phyloP scores from a whole-genome alignment of 2,329 filamentous ascomycete species.

The Arthroderma uncinatum region DNA sequence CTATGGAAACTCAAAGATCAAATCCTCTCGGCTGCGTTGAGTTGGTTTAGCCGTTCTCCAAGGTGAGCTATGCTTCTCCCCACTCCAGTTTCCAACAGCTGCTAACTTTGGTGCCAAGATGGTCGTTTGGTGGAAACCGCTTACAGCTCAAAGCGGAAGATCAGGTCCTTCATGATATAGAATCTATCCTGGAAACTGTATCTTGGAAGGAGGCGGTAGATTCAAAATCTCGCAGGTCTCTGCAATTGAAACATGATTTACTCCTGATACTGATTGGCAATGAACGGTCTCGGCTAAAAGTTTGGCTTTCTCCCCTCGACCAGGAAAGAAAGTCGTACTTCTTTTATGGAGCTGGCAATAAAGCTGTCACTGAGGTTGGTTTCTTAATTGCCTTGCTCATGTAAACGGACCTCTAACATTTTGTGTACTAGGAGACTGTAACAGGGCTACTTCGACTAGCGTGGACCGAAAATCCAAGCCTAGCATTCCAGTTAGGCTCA shows the following conservation, averaged over 20 bases:
- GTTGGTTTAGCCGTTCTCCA: conserved; percentile 76
- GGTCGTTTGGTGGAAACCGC: conserved; percentile 92
- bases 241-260: conserved; percentile 73
- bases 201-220: conserved; percentile 41
- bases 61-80: conserved; percentile 33
- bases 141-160: conserved; percentile 90
- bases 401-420: neutral
- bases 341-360: conserved; percentile 31
- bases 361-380: conserved; percentile 9
- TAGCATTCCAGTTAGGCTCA: conserved; percentile 74
- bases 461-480: conserved; percentile 71
- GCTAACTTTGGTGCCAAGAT: conserved; percentile 36
- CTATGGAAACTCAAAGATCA: conserved; percentile 82
- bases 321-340: conserved; percentile 47
- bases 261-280: conserved; percentile 69
- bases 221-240: conserved; percentile 48
- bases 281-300: conserved; percentile 68
- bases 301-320: conserved; percentile 79
- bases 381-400: neutral
- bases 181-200: conserved; percentile 53
- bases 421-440: conserved; percentile 33
- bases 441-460: conserved; percentile 63
- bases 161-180: conserved; percentile 65
- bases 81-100: neutral
- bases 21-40: conserved; percentile 71